phyloP scores from a whole-genome alignment of 192 early-diverging fungal species.

The Phlyctochytrium planicorne region DNA sequence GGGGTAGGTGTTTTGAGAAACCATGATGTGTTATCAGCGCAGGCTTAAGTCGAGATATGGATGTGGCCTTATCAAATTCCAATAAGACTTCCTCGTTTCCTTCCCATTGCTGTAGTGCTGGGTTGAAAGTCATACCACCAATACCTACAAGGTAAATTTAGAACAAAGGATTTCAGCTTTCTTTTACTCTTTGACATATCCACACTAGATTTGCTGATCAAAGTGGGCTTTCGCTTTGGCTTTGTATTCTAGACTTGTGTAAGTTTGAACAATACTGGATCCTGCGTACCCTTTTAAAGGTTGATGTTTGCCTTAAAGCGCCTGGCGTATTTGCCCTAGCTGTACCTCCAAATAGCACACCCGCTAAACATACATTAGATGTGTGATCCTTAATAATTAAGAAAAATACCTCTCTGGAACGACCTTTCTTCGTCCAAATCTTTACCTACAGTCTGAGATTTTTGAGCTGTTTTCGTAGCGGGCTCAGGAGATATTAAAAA shows the following conservation, averaged over 20 bases:
- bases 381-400: too few species aligned
- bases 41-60: conserved; percentile 17
- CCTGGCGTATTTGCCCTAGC: too few species aligned
- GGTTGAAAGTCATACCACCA: conserved; percentile 51
- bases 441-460: too few species aligned
- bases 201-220: conserved; percentile 40
- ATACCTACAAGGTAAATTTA: conserved; percentile 25
- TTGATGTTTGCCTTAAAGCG: too few species aligned
- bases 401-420: too few species aligned
- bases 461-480: too few species aligned
- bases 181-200: conserved; percentile 40
- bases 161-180: not conserved
- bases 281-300: too few species aligned
- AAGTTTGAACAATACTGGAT: not conserved
- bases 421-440: too few species aligned
- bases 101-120: conserved; percentile 47
- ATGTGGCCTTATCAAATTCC: conserved; percentile 37
- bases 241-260: conserved; percentile 9
- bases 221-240: conserved; percentile 38
- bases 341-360: too few species aligned
- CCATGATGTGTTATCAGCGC: conserved; percentile 35
- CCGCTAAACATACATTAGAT: too few species aligned
- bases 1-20: conserved; percentile 21
- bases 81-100: conserved; percentile 48
- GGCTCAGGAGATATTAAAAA: too few species aligned